Evolutionary conservation across 805 yeast genomes (phyloP).

Genomic region (Brettanomyces custersianus): DNA sequence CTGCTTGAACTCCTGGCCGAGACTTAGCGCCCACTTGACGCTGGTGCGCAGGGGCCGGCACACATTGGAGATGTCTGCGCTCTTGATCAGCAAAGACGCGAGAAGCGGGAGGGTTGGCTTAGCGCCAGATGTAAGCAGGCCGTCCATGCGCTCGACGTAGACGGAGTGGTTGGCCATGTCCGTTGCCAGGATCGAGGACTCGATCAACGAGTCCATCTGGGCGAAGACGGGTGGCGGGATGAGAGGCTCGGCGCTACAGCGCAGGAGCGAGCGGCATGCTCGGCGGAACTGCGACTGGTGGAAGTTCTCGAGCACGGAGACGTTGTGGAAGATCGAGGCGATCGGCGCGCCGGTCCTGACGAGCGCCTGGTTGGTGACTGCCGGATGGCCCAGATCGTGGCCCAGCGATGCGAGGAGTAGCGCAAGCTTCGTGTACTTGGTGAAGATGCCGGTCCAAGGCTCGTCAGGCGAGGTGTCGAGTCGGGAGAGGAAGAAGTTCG

Average conservation of each 20-base stretch:
- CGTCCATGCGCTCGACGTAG: slow-evolving; percentile 48
- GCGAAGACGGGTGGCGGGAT: slow-evolving; percentile 23
- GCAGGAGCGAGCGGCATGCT: slow-evolving; percentile 20
- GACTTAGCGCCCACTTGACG: slow-evolving; percentile 79
- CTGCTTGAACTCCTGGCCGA: slow-evolving; percentile 70
- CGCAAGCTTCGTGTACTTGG: slow-evolving; percentile 38
- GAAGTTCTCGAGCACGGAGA: slow-evolving; percentile 73
- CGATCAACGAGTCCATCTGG: slow-evolving; percentile 6
- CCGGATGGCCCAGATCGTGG: slow-evolving; percentile 96
- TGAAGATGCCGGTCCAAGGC: slow-evolving; percentile 9
- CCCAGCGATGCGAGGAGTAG: slow-evolving; percentile 79
- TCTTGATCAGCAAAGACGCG: slow-evolving; percentile 68
- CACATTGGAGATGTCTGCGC: slow-evolving; percentile 94
- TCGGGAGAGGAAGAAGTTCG: slow-evolving; percentile 47
- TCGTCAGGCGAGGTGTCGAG: slow-evolving; percentile 6
- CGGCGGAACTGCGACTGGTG: slow-evolving; percentile 60
- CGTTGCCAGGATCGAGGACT: slow-evolving; percentile 54
- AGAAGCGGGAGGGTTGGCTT: slow-evolving; percentile 31
- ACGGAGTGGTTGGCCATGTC: slow-evolving; percentile 88
- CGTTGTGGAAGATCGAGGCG: slow-evolving; percentile 49
- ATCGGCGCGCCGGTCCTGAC: slow-evolving; percentile 51
- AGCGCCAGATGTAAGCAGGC: slow-evolving; percentile 18
- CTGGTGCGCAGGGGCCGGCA: slow-evolving; percentile 70
- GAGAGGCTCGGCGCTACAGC: neutral
- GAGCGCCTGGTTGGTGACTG: slow-evolving; percentile 76